A percentile compares a stretch with the other conserved stretches of the same genome.
phyloP scores from a whole-genome alignment of 768 basidiomycete species.

The Kwoniella pini region DNA sequence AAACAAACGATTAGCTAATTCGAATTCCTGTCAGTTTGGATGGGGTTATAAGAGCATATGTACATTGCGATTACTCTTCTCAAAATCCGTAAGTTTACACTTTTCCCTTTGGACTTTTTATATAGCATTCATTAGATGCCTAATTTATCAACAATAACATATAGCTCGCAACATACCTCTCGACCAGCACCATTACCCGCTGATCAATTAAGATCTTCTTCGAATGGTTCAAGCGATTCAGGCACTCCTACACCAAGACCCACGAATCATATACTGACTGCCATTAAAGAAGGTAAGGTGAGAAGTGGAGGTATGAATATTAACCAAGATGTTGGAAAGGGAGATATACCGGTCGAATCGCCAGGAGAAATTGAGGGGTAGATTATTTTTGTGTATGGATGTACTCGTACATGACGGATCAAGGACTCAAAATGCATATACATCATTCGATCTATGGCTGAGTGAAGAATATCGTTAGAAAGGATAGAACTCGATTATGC shows the following conservation, averaged over 20 bases:
- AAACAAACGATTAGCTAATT: too few relatives aligned
- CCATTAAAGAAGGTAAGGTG: slow-evolving; percentile 2
- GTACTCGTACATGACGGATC: too few relatives aligned
- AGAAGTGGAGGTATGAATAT: not conserved
- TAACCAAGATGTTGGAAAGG: not conserved
- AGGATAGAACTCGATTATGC: too few relatives aligned
- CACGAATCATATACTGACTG: not conserved
- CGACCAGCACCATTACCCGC: slow-evolving; percentile 15
- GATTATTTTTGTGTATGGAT: too few relatives aligned
- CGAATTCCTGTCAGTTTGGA: slow-evolving; percentile 35
- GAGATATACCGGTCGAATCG: slow-evolving; percentile 12
- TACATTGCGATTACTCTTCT: slow-evolving; percentile 49
- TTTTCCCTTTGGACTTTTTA: too few relatives aligned
- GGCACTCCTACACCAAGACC: slow-evolving; percentile 13
- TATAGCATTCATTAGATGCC: too few relatives aligned
- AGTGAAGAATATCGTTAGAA: too few relatives aligned
- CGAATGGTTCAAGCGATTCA: slow-evolving; percentile 9
- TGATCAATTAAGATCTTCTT: slow-evolving; percentile 3
- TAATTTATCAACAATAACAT: too few relatives aligned
- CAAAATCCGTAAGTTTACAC: slow-evolving; percentile 33
- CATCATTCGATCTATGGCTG: too few relatives aligned
- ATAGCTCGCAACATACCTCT: slow-evolving; percentile 29
- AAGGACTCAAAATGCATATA: too few relatives aligned
- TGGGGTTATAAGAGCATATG: slow-evolving; percentile 54
- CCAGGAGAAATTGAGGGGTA: slow-evolving; percentile 6